Evolutionary conservation across 352 stramenopile genomes (phyloP).

Genomic region (Pythium monospermum): DNA sequence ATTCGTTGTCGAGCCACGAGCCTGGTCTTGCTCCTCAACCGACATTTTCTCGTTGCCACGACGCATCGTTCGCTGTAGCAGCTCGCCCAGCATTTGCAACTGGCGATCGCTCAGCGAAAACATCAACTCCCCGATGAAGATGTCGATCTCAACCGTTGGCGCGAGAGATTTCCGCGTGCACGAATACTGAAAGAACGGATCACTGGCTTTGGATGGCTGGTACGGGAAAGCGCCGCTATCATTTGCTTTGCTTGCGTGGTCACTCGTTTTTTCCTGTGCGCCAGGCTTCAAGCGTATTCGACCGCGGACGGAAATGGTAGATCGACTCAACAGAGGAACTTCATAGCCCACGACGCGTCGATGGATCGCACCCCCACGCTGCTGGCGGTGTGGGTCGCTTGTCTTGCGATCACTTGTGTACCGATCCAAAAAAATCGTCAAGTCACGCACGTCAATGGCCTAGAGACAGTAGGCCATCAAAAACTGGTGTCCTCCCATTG

Average conservation of each 20-base stretch:
- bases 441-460: constrained; percentile 64
- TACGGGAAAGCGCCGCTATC: constrained; percentile 11
- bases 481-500: too few species aligned
- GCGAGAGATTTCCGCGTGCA: constrained; percentile 33
- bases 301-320: constrained; percentile 53
- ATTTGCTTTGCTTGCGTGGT: constrained; percentile 14
- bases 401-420: constrained; percentile 55
- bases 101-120: constrained; percentile 83
- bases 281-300: constrained; percentile 46
- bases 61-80: constrained; percentile 22
- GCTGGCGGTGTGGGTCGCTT: constrained; percentile 15
- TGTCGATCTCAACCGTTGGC: constrained; percentile 59
- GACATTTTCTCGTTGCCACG: too few species aligned
- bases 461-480: too few species aligned
- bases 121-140: constrained; percentile 61
- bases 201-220: constrained; percentile 41
- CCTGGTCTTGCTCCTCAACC: too few species aligned
- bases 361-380: constrained; percentile 30
- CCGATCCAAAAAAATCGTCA: constrained; percentile 82
- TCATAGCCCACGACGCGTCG: constrained; percentile 80
- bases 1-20: too few species aligned
- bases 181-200: constrained; percentile 71
- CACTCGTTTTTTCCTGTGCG: constrained; percentile 15
- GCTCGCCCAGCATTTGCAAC: constrained; percentile 71
- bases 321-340: constrained; percentile 67